Percentiles rank a stretch among this genome's conserved stretches.
Conservation (phyloP, 805 yeast species). For the Pichia membranifaciens region DNA sequence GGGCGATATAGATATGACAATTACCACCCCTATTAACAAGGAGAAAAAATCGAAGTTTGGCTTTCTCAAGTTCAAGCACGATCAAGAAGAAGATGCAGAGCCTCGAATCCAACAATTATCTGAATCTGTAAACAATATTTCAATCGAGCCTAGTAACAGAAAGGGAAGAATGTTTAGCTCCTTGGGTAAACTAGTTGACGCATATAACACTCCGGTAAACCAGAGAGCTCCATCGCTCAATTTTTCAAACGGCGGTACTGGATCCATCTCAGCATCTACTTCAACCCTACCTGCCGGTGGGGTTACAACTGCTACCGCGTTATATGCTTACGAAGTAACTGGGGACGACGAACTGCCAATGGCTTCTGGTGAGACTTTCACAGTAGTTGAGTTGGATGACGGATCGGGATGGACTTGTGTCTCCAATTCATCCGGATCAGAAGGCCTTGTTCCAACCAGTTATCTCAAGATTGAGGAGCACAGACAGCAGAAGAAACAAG, state of each 20-base stretch:
- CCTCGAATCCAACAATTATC: slow-evolving; percentile 25
- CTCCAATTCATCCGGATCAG: slow-evolving; percentile 35
- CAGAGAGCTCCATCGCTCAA: not conserved
- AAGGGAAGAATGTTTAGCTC: slow-evolving; percentile 26
- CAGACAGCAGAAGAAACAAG: slow-evolving; percentile 41
- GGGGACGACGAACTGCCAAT: slow-evolving; percentile 75
- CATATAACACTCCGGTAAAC: slow-evolving; percentile 12
- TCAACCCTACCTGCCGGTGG: not conserved
- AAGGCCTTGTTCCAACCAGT: slow-evolving; percentile 82
- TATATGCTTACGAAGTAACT: slow-evolving; percentile 58
- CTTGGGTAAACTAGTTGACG: slow-evolving; percentile 12
- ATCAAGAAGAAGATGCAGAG: slow-evolving; percentile 18
- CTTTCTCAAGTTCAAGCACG: slow-evolving; percentile 19
- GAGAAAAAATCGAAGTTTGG: slow-evolving; percentile 58
- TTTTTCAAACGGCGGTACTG: not conserved
- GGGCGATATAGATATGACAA: slow-evolving; percentile 62
- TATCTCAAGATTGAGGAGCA: slow-evolving; percentile 49
- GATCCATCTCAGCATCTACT: not conserved
- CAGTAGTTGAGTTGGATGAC: slow-evolving; percentile 62
- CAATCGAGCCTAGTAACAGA: slow-evolving; percentile 16
- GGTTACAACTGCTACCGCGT: slow-evolving; percentile 35
- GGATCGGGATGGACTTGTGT: slow-evolving; percentile 92
- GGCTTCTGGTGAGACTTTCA: slow-evolving; percentile 52
- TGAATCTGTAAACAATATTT: slow-evolving; percentile 25
- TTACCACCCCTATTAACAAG: slow-evolving; percentile 44